Base-by-base conservation (phyloP, 495 filamentous ascomycete species). In the Lepidopterella palustris region DNA sequence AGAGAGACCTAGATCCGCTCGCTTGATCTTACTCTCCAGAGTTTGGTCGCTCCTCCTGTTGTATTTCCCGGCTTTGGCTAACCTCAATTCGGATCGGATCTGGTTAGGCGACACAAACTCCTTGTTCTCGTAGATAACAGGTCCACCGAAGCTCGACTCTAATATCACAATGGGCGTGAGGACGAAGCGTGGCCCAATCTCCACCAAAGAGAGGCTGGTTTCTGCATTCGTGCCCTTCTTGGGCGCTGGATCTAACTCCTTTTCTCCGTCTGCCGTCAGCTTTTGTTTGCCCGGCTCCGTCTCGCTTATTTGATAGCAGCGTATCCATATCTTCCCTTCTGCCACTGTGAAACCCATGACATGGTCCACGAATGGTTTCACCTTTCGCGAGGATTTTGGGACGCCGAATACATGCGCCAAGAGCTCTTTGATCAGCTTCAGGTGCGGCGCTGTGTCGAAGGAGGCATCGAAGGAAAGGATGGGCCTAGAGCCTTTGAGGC, bases 81-180 rank as follows among this genome's bases (percentile, higher is more conserved):
- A 74, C 59, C 89, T 77, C 59, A 95, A 66, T 54, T 96, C 93
- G 21, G 87, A 75, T 57, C 93, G 81, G 61, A 98, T 84, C 73
- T 96, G 90, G 78, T 98, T 98, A 28, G 93, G 95, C 65, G 86
- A 90, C 54, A 98, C 89, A 68, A 96, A 98, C 68, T 96, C 89
- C 80, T 93, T 95, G 73, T 98, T 98, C 81, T 97, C 91, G 76
- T 96, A 97, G 62, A 98, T 92, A 56, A 97, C 88, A 1, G 95
- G 95, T 0, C 93, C 93, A 53, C 93, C 93, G 65, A 99, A 99
- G 61, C 87, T 90, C 27, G 87, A 89, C 72, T 99, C 93, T 55
- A 96, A 82, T 63, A 99, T 96, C 47, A 97, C 83, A 60, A 97
- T 97, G 1, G 95, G 93, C 48, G 92, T 97, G 52, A 97, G 76